phyloP scores from a whole-genome alignment of 345 rosid genomes.

The Citrus trifoliata region DNA sequence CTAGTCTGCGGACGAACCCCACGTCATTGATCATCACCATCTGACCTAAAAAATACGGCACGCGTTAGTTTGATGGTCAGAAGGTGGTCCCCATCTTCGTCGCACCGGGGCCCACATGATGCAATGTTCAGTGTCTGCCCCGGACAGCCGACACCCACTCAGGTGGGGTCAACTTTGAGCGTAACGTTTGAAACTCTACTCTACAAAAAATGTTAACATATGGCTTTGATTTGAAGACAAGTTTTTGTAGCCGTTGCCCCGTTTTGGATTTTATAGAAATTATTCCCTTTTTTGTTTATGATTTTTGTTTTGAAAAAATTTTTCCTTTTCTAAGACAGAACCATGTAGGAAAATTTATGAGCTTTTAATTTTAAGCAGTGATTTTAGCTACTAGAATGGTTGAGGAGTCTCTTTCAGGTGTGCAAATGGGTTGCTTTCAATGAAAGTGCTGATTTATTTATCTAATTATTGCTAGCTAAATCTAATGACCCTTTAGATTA shows the following conservation, averaged over 20 bases:
- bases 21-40: too few relatives aligned
- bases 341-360: background rate
- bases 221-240: conserved; percentile 59
- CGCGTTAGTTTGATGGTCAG: too few relatives aligned
- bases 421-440: conserved; percentile 58
- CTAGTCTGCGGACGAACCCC: too few relatives aligned
- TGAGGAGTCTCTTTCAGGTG: conserved; percentile 56
- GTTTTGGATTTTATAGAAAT: background rate
- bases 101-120: background rate
- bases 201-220: conserved; percentile 6
- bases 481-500: conserved; percentile 14
- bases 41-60: too few relatives aligned
- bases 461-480: background rate
- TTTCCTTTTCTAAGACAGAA: conserved; percentile 18
- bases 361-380: conserved; percentile 10
- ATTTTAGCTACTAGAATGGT: conserved; percentile 28
- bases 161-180: conserved; percentile 28
- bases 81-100: too few relatives aligned
- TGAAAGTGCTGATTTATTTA: conserved; percentile 48
- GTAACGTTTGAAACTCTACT: conserved; percentile 29
- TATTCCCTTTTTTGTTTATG: background rate
- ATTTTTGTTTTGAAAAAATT: background rate
- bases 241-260: conserved; percentile 29
- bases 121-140: conserved; percentile 11
- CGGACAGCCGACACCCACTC: conserved; percentile 38